Base-by-base conservation (phyloP, 73 alveolate species). In the Paramecium primaurelia region DNA sequence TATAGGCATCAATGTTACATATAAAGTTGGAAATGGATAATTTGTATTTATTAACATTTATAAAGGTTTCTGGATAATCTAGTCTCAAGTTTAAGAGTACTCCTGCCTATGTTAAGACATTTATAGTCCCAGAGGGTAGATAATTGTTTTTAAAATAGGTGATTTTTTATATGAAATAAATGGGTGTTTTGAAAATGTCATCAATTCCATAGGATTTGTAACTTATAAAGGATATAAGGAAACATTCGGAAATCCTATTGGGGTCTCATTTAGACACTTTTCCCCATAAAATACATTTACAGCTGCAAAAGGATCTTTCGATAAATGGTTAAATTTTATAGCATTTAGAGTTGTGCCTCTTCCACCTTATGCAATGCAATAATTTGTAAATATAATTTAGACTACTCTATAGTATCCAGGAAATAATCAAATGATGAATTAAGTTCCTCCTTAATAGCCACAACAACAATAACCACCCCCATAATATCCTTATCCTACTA, bases 291-390 rank as follows among this genome's bases (percentile, higher is more conserved):
- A 45, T 49, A 80, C 91, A 0, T 80, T 80, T 30, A 80, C 91
- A 45, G 91, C 91, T 45, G 91, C 91, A 42, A 80, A 25, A 36
- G 91, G 91, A 40, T 32, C 77, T 2, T 40, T 32, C 58, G 73
- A 22, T 9, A 80, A 80, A 80, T 80, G 47, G 51, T 44, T 80
- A 36, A 47, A 80, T 47, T 80, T 80, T 25, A 80, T 80, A 4
- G 75, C 91, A 44, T 80, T 80, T 26, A 80, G 73, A 80, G 71
- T 47, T n/a, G 77, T 45, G 2, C 71, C 47, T 14, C 32, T 80
- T 8, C 75, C 71, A 12, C 64, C 47, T 3, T 73, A 37, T 16
- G 87, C 71, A 2, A n/a, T 80, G 64, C 47, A 80, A 49, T 11
- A 45, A 80, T 80, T 80, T 47, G 91, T 80, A 80, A 18, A 40